Conservation (phyloP, 2,329 filamentous ascomycete species). For the Parascedosporium putredinis region DNA sequence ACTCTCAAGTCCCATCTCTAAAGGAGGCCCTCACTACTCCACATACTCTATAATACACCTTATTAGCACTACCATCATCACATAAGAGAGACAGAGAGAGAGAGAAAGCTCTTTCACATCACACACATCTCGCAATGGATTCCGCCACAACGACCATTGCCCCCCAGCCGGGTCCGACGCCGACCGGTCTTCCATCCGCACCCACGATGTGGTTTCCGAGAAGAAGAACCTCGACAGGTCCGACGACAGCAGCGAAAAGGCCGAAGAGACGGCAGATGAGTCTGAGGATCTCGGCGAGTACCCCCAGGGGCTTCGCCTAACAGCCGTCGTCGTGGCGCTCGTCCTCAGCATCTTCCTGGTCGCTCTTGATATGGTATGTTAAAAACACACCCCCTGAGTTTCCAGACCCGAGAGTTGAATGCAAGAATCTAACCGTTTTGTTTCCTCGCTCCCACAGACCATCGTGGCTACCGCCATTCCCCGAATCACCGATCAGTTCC, state of each 20-base stretch:
- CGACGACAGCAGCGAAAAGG: neutral
- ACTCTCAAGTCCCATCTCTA: too few relatives aligned
- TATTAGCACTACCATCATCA: too few relatives aligned
- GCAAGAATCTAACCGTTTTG: too few relatives aligned
- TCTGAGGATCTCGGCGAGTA: neutral
- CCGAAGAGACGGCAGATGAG: neutral
- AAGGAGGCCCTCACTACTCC: too few relatives aligned
- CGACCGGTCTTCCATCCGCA: neutral
- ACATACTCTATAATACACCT: too few relatives aligned
- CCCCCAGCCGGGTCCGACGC: conserved; percentile 3
- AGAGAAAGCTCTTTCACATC: too few relatives aligned
- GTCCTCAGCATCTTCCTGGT: conserved; percentile 29
- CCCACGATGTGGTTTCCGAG: neutral
- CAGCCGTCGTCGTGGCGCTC: conserved; percentile 25
- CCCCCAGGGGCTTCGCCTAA: conserved; percentile 12
- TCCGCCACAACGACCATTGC: conserved; percentile 8
- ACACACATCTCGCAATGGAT: neutral
- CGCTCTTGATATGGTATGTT: conserved; percentile 21
- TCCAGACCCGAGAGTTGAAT: too few relatives aligned
- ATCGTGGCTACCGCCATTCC: conserved; percentile 35
- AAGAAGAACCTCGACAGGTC: conserved; percentile 7
- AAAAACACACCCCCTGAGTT: neutral
- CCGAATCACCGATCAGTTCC: conserved; percentile 30
- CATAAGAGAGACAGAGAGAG: too few relatives aligned
- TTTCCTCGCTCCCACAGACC: conserved; percentile 19